Evolutionary conservation across 2,329 filamentous ascomycete species (phyloP).

Genomic region (Penicillium sp.): DNA sequence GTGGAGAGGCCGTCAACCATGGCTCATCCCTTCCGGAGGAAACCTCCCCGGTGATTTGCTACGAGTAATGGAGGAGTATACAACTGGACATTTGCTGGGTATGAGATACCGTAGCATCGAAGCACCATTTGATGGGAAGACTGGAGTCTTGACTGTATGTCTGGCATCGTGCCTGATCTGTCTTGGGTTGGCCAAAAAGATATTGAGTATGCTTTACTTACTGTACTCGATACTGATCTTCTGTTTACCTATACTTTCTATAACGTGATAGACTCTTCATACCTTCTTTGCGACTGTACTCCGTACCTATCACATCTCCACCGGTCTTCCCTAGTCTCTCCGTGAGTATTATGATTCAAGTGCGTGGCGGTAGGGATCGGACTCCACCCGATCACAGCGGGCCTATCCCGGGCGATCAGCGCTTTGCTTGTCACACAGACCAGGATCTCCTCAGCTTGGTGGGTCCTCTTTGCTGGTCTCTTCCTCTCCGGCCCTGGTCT

Average conservation of each 20-base stretch:
- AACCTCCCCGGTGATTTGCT: neutral
- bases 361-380: slow-evolving; percentile 18
- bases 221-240: neutral
- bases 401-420: slow-evolving; percentile 26
- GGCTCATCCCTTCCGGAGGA: slow-evolving; percentile 7
- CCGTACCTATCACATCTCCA: slow-evolving; percentile 5
- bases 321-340: neutral
- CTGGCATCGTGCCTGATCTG: neutral
- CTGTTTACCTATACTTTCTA: neutral
- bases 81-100: no score
- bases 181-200: neutral
- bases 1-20: slow-evolving; percentile 9
- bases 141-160: neutral
- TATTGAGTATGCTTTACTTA: neutral
- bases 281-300: neutral
- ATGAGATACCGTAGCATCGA: neutral
- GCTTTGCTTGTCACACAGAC: slow-evolving; percentile 27
- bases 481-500: slow-evolving; percentile 11
- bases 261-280: neutral
- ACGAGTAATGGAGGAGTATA: neutral
- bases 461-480: slow-evolving; percentile 19
- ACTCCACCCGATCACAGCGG: slow-evolving; percentile 16
- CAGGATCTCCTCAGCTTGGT: slow-evolving; percentile 27
- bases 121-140: neutral
- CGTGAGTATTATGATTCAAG: neutral